Conservation (phyloP, 345 rosid species). For the Chamaenerion angustifolium region DNA sequence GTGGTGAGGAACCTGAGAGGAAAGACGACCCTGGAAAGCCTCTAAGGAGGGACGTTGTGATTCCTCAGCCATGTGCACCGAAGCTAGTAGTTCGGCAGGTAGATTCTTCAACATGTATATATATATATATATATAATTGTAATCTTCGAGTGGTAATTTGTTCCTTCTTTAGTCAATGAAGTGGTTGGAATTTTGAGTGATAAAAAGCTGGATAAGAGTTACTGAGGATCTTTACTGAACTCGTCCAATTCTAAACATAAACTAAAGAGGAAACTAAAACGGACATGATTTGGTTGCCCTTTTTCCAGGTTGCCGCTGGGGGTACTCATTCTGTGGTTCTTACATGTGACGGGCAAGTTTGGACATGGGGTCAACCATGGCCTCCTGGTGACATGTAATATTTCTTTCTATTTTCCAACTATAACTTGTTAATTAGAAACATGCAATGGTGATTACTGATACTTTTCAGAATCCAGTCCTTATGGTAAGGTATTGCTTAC, state of each 20-base stretch:
- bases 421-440: neutral
- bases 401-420: neutral
- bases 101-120: conserved; percentile 4
- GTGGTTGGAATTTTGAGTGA: no score
- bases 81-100: conserved; percentile 89
- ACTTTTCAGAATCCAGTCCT: no score
- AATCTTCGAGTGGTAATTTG: no score
- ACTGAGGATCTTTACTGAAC: no score
- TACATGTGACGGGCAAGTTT: conserved; percentile 77
- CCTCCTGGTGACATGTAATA: conserved; percentile 99
- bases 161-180: no score
- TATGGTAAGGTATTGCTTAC: neutral
- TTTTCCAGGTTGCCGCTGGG: conserved; percentile 86
- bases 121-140: neutral
- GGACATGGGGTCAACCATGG: conserved; percentile 99
- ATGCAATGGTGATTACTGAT: no score
- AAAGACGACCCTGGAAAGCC: conserved; percentile 78
- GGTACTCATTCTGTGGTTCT: conserved; percentile 99
- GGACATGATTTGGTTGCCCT: conserved; percentile 6
- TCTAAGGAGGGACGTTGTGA: conserved; percentile 74
- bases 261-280: no score
- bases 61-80: conserved; percentile 92
- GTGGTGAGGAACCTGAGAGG: conserved; percentile 90
- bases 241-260: no score
- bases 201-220: no score